These are phyloP conservation scores for Westerdykella ornata DNA, from an alignment of 2,329 filamentous ascomycete species.

Conservation along the genomic window DNA sequence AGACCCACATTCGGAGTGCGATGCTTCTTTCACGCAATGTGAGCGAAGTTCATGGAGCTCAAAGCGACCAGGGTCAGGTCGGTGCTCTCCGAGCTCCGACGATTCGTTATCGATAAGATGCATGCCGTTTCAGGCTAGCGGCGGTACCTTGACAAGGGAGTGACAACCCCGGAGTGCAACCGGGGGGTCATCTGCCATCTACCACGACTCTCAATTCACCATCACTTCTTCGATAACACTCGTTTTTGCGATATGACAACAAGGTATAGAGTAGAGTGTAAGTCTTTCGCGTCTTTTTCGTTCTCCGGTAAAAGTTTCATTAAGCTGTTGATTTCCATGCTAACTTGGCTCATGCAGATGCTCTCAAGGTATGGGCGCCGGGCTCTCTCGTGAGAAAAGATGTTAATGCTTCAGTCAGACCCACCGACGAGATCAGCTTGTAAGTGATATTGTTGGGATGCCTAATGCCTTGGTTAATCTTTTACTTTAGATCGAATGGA, in stretches of 20 bases:
- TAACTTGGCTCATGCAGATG: conserved; percentile 44
- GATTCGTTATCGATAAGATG: too few relatives aligned
- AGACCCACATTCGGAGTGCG: too few relatives aligned
- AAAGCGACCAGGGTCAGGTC: too few relatives aligned
- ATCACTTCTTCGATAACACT: conserved; percentile 3
- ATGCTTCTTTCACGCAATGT: too few relatives aligned
- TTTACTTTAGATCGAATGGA: conserved; percentile 66
- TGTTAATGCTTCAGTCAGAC: conserved; percentile 50
- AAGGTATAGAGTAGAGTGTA: conserved; percentile 40
- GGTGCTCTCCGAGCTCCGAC: too few relatives aligned
- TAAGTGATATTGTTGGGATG: conserved; percentile 47
- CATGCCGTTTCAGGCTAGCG: too few relatives aligned
- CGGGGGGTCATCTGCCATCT: too few relatives aligned
- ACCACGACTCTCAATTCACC: neutral
- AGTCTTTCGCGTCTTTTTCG: conserved; percentile 7
- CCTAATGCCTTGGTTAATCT: conserved; percentile 8
- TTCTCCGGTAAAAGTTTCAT: conserved; percentile 1
- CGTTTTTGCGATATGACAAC: conserved; percentile 33
- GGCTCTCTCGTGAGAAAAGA: conserved; percentile 1
- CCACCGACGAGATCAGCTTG: conserved; percentile 84
- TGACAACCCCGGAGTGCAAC: too few relatives aligned
- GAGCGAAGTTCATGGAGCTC: too few relatives aligned
- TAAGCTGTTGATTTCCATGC: neutral
- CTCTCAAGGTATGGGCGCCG: conserved; percentile 51
- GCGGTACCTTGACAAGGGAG: too few relatives aligned